Base-by-base conservation (phyloP, 2,329 filamentous ascomycete species). In the Monilinia fructicola region DNA sequence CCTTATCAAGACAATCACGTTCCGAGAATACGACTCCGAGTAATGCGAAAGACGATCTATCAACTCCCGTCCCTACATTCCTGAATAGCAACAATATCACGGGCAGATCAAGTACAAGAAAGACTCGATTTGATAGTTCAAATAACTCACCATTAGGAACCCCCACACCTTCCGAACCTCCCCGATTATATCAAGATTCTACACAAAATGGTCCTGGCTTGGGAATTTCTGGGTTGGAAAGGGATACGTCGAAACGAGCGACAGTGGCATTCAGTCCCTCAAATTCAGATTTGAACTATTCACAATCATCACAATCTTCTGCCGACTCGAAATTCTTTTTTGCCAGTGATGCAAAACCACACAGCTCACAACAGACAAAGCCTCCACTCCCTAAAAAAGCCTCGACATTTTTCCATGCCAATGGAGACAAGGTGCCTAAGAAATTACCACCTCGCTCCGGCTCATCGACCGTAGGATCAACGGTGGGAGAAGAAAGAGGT, bases 311-410 rank as follows among this genome's bases (percentile, higher is more conserved):
- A 14, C 65, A 73, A 44, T 68, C 72, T 54, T 44, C 68, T 40
- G 69, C 61, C 26, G 83, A 85, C 62, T 79, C 89, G 64, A 94
- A 92, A 80, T 98, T 98, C 83, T 97, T 99, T 77, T 93, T 96
- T 76, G 95, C 93, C 38, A 92, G 88, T 76, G 92, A 97, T 72
- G 90, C 85, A 50, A 88, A 85, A 72, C 54, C 63, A 52, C 48
- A 65, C 18, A 44, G n/a, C 46, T 50, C 53, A 16, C 53, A 60
- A 11, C 53, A 50, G 26, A 78, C 81, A 16, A 68, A 66, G 54
- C 70, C 71, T 48, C 53, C 71, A 21, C 48, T 62, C 48, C 21
- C 69, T 54, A 72, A 71, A 69, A 69, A 61, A 28, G 68, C 79
- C 38, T 78, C 79, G 42, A 79, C 77, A n/a, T 84, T 84, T 74